Conservation (phyloP, 495 filamentous ascomycete species). For the Penicillium ochrochloron region DNA sequence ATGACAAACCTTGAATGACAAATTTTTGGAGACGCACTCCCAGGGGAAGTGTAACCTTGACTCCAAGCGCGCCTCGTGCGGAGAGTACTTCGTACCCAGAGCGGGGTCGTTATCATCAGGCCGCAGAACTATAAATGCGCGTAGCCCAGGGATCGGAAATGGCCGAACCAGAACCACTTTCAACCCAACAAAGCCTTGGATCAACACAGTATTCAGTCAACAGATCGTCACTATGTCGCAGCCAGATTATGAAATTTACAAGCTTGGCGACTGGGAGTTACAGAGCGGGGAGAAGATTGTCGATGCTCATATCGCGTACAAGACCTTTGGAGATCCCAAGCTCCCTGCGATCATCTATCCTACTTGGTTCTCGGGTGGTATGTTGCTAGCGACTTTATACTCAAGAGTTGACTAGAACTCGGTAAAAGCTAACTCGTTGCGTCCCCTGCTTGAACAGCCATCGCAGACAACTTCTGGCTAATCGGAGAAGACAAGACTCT, state of each 20-base stretch:
- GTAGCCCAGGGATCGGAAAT: constrained; percentile 3
- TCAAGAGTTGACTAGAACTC: not conserved
- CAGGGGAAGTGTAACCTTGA: constrained; percentile 12
- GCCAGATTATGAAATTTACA: constrained; percentile 53
- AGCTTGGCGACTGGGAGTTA: constrained; percentile 66
- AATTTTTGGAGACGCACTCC: constrained; percentile 7
- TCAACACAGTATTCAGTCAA: not conserved
- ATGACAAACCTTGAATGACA: constrained; percentile 4
- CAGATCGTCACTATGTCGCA: constrained; percentile 34
- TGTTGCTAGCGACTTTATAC: not conserved
- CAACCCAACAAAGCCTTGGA: not conserved
- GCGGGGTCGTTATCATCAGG: constrained; percentile 28
- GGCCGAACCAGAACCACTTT: constrained; percentile 1
- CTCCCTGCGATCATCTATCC: constrained; percentile 73
- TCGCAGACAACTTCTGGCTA: constrained; percentile 69
- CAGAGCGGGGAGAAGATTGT: constrained; percentile 60
- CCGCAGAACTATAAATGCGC: constrained; percentile 16
- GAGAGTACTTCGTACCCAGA: constrained; percentile 14
- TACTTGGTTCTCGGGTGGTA: constrained; percentile 70
- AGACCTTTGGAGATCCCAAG: constrained; percentile 66
- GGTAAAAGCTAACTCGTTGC: not conserved
- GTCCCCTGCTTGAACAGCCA: constrained; percentile 34
- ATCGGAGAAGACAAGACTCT: constrained; percentile 65
- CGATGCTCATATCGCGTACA: constrained; percentile 68
- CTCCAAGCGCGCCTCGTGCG: constrained; percentile 19